Conservation (phyloP, 2,329 filamentous ascomycete genomes). For the Teratosphaeria nubilosa region DNA sequence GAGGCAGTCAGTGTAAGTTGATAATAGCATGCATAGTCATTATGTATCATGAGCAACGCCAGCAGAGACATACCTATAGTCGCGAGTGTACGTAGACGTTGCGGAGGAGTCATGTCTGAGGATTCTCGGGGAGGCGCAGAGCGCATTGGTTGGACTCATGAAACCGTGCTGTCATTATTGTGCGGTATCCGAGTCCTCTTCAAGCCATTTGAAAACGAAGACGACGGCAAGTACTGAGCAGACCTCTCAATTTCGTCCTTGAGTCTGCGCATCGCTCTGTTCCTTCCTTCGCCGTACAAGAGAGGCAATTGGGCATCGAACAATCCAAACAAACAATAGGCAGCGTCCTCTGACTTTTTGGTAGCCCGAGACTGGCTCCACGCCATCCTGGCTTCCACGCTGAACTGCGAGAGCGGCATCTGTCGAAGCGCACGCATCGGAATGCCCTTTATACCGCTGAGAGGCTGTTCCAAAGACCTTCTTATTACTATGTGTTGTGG, state of each 20-base stretch:
- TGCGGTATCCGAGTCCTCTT: too few species aligned
- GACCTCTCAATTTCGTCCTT: not conserved
- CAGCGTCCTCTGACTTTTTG: constrained; percentile 29
- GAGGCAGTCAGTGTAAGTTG: too few species aligned
- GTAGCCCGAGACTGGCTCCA: constrained; percentile 8
- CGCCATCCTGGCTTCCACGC: constrained; percentile 5
- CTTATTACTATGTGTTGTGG: too few species aligned
- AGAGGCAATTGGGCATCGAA: constrained; percentile 36
- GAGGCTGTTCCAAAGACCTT: not conserved
- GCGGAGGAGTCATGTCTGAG: too few species aligned
- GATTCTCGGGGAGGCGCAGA: too few species aligned
- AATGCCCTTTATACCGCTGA: not conserved
- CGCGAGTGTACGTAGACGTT: too few species aligned
- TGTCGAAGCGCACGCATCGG: not conserved
- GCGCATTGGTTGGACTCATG: too few species aligned
- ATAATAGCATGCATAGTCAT: too few species aligned
- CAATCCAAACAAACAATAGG: constrained; percentile 37
- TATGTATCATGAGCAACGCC: too few species aligned
- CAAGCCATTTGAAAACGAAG: too few species aligned
- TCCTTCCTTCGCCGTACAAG: constrained; percentile 30
- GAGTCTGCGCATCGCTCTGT: constrained; percentile 5
- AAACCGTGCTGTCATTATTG: too few species aligned
- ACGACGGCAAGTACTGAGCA: not conserved
- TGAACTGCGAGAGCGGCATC: not conserved
- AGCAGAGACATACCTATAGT: too few species aligned